Evolutionary conservation across 371 early-diverging fungal species (phyloP).

Genomic region (Umbelopsis sp.): DNA sequence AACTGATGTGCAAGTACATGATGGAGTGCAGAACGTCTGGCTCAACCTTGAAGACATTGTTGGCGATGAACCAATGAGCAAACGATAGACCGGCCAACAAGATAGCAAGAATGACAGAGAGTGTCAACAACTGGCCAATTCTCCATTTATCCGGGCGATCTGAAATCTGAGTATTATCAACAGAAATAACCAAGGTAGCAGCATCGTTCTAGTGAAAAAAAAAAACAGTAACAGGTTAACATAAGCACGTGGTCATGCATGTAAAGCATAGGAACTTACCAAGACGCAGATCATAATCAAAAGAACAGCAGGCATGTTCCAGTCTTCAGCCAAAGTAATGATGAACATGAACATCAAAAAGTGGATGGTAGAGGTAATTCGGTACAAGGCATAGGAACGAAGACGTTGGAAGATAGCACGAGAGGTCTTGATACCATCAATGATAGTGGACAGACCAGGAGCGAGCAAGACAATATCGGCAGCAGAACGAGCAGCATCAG

Average conservation of each 20-base stretch:
- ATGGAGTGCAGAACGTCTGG: constrained; percentile 68
- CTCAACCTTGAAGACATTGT: constrained; percentile 61
- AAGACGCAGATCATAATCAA: constrained; percentile 86
- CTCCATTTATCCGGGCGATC: constrained; percentile 91
- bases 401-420: constrained; percentile 94
- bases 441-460: constrained; percentile 87
- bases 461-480: constrained; percentile 93
- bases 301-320: constrained; percentile 81
- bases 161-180: constrained; percentile 90
- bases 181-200: constrained; percentile 89
- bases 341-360: constrained; percentile 93
- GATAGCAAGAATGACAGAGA: constrained; percentile 77
- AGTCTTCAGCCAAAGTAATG: constrained; percentile 77
- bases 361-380: constrained; percentile 93
- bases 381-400: constrained; percentile 90
- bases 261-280: constrained; percentile 27
- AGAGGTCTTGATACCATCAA: constrained; percentile 82
- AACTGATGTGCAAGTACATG: constrained; percentile 83
- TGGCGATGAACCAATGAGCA: constrained; percentile 80
- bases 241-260: neutral
- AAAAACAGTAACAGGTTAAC: neutral
- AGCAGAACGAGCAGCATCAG: constrained; percentile 96
- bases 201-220: constrained; percentile 70
- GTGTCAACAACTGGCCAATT: constrained; percentile 83
- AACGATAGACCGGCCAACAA: constrained; percentile 79